These are phyloP conservation scores for Fusarium multiceps DNA, from an alignment of 2,329 filamentous ascomycete species.

Conservation along the genomic window DNA sequence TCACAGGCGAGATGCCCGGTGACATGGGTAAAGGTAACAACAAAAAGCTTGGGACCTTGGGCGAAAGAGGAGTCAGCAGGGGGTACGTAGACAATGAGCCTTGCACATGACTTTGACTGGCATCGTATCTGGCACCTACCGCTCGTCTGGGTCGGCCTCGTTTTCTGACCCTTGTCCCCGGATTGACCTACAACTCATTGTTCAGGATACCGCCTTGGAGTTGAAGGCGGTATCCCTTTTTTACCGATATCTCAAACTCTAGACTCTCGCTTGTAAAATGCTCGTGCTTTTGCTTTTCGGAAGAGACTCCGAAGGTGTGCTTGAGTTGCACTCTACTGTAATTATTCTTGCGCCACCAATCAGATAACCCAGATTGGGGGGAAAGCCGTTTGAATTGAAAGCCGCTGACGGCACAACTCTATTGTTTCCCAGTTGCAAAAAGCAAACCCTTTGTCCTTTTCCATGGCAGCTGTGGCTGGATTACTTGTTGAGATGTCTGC, in stretches of 20 bases:
- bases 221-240: slow-evolving; percentile 1
- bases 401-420: slow-evolving; percentile 34
- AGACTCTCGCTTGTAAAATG: not conserved
- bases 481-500: slow-evolving; percentile 28
- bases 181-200: not conserved
- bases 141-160: slow-evolving; percentile 38
- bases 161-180: slow-evolving; percentile 27
- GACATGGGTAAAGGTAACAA: slow-evolving; percentile 9
- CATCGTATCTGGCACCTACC: slow-evolving; percentile 39
- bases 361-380: slow-evolving; percentile 23
- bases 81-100: slow-evolving; percentile 28
- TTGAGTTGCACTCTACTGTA: not conserved
- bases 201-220: not conserved
- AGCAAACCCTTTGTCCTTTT: slow-evolving; percentile 6
- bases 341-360: slow-evolving; percentile 15
- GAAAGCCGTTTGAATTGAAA: slow-evolving; percentile 23
- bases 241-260: slow-evolving; percentile 15
- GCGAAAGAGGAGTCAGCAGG: slow-evolving; percentile 30
- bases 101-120: slow-evolving; percentile 17
- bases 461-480: not conserved
- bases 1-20: slow-evolving; percentile 30
- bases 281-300: slow-evolving; percentile 15
- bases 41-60: slow-evolving; percentile 10
- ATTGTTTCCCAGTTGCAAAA: not conserved
- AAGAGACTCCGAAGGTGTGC: slow-evolving; percentile 10